Evolutionary conservation across 2,329 filamentous ascomycete species (phyloP).

Genomic region (Aspergillus uvarum): DNA sequence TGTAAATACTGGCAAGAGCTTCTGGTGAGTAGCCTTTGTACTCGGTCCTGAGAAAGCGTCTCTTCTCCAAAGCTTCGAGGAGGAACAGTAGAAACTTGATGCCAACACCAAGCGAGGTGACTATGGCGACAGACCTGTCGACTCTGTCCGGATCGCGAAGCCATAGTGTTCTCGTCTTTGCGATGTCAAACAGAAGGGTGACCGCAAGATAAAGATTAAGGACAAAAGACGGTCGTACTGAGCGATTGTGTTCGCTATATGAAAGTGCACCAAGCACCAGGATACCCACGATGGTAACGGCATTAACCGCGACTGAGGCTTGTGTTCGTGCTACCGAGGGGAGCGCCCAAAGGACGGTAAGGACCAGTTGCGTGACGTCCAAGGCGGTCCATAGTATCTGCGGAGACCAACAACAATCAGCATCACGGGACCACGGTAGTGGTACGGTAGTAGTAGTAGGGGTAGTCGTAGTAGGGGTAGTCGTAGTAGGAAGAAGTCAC

Average conservation of each 20-base stretch:
- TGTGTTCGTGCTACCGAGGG: conserved; percentile 32
- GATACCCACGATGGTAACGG: conserved; percentile 29
- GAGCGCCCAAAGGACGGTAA: conserved; percentile 40
- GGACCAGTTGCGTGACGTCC: conserved; percentile 37
- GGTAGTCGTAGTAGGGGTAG: not conserved
- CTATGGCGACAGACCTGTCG: conserved; percentile 40
- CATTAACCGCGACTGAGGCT: conserved; percentile 37
- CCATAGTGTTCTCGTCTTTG: conserved; percentile 48
- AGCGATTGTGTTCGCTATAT: conserved; percentile 49
- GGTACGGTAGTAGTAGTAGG: not conserved
- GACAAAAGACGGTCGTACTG: conserved; percentile 49
- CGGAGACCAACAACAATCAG: conserved; percentile 7
- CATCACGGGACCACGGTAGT: not conserved
- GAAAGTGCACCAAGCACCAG: conserved; percentile 43
- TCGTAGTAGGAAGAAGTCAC: conserved; percentile 16
- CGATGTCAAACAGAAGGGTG: conserved; percentile 49
- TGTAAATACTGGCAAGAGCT: conserved; percentile 53
- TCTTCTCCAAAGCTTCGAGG: conserved; percentile 49
- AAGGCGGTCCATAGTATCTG: conserved; percentile 35
- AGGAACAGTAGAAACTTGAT: conserved; percentile 47
- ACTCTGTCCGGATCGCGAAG: conserved; percentile 30
- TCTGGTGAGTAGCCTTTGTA: conserved; percentile 50
- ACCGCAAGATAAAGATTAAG: conserved; percentile 49
- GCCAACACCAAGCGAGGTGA: conserved; percentile 44
- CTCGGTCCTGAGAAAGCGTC: conserved; percentile 38